phyloP scores from a whole-genome alignment of 257 asterid species.

The Paulownia fortunei region DNA sequence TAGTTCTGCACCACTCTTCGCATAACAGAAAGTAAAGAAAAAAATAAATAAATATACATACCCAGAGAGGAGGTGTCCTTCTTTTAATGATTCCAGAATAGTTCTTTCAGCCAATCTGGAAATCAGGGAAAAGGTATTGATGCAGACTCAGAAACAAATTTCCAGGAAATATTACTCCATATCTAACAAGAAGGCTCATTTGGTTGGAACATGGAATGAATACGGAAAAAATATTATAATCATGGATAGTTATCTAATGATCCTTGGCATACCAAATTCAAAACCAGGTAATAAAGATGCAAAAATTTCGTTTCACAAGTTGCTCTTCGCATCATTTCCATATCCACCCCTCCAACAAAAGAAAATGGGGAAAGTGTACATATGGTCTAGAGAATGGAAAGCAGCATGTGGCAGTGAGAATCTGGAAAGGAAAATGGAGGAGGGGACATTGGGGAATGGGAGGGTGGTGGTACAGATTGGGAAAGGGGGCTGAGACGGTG shows the following conservation, averaged over 20 bases:
- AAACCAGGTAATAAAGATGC: conserved; percentile 14
- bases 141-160: conserved; percentile 14
- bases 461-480: not conserved
- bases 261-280: conserved; percentile 20
- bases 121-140: conserved; percentile 30
- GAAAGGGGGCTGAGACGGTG: not conserved
- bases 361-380: not conserved
- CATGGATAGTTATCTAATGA: not conserved
- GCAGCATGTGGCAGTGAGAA: conserved; percentile 9
- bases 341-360: not conserved
- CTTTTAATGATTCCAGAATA: conserved; percentile 71
- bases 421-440: not conserved
- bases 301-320: not conserved
- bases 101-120: conserved; percentile 83
- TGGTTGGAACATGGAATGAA: not conserved
- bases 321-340: conserved; percentile 2
- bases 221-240: not conserved
- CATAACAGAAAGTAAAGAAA: not conserved
- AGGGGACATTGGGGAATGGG: not conserved
- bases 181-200: conserved; percentile 4
- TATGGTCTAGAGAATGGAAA: not conserved
- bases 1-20: not conserved
- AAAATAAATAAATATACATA: conserved; percentile 39
- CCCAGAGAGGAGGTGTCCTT: conserved; percentile 80
- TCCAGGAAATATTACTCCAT: not conserved